phyloP scores from a whole-genome alignment of 176 grass and related monocot genomes.

The Lolium multiflorum region DNA sequence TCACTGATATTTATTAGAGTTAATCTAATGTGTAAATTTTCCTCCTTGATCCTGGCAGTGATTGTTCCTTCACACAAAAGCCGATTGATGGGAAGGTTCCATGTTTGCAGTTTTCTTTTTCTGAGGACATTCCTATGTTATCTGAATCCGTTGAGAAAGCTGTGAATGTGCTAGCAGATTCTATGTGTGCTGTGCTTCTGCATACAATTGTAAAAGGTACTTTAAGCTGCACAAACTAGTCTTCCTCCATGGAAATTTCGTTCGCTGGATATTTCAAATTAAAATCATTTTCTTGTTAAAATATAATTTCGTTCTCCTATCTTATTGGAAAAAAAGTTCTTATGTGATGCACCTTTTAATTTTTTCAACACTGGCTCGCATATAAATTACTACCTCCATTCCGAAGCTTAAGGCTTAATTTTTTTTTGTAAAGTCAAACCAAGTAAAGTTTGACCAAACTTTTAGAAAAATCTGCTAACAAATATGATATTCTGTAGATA shows the following conservation, averaged over 20 bases:
- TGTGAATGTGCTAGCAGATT: slow-evolving; percentile 73
- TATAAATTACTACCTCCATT: background rate
- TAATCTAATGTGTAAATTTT: slow-evolving; percentile 32
- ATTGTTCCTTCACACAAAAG: slow-evolving; percentile 60
- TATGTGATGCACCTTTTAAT: slow-evolving; percentile 4
- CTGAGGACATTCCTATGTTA: slow-evolving; percentile 52
- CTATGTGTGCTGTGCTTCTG: slow-evolving; percentile 76
- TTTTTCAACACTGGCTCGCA: slow-evolving; percentile 13
- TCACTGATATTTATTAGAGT: slow-evolving; percentile 19
- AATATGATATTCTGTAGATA: too few species aligned
- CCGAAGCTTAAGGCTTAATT: too few species aligned
- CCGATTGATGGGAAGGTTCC: slow-evolving; percentile 43
- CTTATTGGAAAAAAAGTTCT: slow-evolving; percentile 18
- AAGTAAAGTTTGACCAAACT: too few species aligned
- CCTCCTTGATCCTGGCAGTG: slow-evolving; percentile 51
- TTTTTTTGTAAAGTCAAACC: too few species aligned
- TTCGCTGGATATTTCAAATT: slow-evolving; percentile 30
- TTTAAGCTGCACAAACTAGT: slow-evolving; percentile 19
- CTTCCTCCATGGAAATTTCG: slow-evolving; percentile 4
- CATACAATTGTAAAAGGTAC: slow-evolving; percentile 96
- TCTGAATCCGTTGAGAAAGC: slow-evolving; percentile 80
- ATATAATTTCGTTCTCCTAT: background rate
- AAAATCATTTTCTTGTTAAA: background rate
- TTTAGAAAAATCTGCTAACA: too few species aligned
- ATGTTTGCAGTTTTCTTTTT: slow-evolving; percentile 75